Percentiles rank a stretch among this genome's conserved stretches.
phyloP scores from a whole-genome alignment of 169 alveolate genomes.

The Plasmodium ovale region DNA sequence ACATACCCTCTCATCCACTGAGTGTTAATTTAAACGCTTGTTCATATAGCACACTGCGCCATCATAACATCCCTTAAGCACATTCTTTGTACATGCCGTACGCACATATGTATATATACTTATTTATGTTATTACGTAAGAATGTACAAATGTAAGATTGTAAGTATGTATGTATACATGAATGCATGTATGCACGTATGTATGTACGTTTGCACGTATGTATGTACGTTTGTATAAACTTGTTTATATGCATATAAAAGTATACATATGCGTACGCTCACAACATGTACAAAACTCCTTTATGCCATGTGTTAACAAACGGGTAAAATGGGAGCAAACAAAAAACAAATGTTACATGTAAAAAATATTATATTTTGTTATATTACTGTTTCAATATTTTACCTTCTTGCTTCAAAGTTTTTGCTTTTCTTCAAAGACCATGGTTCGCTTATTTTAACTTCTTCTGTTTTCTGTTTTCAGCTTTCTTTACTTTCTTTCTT shows the following conservation, averaged over 20 bases:
- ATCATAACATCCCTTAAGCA: too few relatives aligned
- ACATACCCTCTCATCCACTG: too few relatives aligned
- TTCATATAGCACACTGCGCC: too few relatives aligned
- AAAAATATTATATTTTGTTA: not conserved
- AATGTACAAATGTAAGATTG: too few relatives aligned
- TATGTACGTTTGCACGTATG: not conserved
- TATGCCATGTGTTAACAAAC: not conserved
- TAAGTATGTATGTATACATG: not conserved
- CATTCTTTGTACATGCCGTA: too few relatives aligned
- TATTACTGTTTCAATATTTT: conserved; percentile 1
- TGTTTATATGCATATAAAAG: not conserved
- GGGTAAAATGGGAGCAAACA: not conserved
- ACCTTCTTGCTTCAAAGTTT: conserved; percentile 58
- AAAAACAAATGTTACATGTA: not conserved
- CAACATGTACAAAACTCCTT: not conserved
- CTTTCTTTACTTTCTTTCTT: conserved; percentile 18
- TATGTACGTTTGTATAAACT: not conserved
- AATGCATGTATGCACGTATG: not conserved
- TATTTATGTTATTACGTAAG: too few relatives aligned
- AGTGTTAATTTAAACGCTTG: too few relatives aligned
- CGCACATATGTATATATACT: too few relatives aligned
- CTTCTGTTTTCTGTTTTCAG: not conserved
- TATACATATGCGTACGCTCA: not conserved
- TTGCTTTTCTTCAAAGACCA: conserved; percentile 72
- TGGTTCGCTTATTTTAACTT: conserved; percentile 56